Base-by-base conservation (phyloP, 371 early-diverging fungal genomes). In the Nematocida ausubeli region DNA sequence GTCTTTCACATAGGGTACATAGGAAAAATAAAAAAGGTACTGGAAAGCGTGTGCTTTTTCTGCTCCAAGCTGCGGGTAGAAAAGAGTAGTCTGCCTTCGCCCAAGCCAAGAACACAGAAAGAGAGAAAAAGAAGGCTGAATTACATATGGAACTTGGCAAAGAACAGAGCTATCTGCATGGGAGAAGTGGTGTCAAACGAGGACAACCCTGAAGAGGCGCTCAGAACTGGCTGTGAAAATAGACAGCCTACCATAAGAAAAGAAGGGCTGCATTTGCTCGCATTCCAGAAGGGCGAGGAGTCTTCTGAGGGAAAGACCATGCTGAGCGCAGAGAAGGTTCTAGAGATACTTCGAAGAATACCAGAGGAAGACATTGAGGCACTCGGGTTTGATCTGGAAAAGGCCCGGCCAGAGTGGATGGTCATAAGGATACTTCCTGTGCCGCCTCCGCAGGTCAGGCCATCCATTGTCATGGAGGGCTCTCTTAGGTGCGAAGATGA, bases 401-500 rank as follows among this genome's bases (percentile, higher is more conserved):
- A 88, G 85, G 92, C 95, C 34, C 89, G 96, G 32, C 99, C 98
- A 5, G 98, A 98, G 84, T 95, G 96, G 95, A 93, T 98, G 93
- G 88, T 95, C 69, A 88, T 95, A 54, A 91, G 92, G 3, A 91
- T 92, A 3, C 87, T 99, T 63, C 93, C 96, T 7, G 96, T 96
- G 2, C 95, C 97, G 30, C 99, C 99, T 6, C 95, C 95, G 82
- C 89, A 93, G 42, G 97, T 98, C 19, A 91, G 99, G 50, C 99
- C 99, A n/a, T 92, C 94, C 81, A 93, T 98, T 85, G 89, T 90
- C 78, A 91, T 95, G 90, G 95, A 95, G 58, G 96, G 95, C 58
- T 89, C 90, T 1, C 89, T 92, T 69, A 87, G 92, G 56, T 85
- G 86, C 52, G 95, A 99, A 88, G 99, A 99, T 85, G 98, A 99